phyloP scores from a whole-genome alignment of 805 yeast genomes.

The Teunomyces barrocoloradensis region DNA sequence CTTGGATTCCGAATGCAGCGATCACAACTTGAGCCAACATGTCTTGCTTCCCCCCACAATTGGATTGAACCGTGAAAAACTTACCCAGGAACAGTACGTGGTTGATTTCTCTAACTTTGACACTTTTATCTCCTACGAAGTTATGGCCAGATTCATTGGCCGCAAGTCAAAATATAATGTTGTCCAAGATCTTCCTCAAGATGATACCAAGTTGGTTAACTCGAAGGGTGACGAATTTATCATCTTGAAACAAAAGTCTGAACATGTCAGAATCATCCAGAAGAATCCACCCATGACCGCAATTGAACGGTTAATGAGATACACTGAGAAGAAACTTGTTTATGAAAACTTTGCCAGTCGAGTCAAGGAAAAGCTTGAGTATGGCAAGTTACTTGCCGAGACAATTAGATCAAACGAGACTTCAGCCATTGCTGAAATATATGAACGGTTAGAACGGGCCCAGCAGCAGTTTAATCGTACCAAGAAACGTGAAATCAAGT shows the following conservation, averaged over 20 bases:
- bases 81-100: slow-evolving; percentile 9
- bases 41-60: slow-evolving; percentile 35
- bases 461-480: slow-evolving; percentile 15
- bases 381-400: slow-evolving; percentile 20
- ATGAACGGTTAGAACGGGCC: slow-evolving; percentile 9
- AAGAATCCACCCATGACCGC: slow-evolving; percentile 13
- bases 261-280: slow-evolving; percentile 27
- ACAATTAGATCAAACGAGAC: slow-evolving; percentile 5
- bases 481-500: slow-evolving; percentile 10
- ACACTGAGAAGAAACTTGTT: slow-evolving; percentile 19
- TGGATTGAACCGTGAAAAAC: slow-evolving; percentile 16
- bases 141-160: slow-evolving; percentile 38
- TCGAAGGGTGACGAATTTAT: slow-evolving; percentile 39
- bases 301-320: slow-evolving; percentile 14
- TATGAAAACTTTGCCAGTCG: slow-evolving; percentile 23
- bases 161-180: slow-evolving; percentile 32
- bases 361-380: slow-evolving; percentile 27
- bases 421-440: slow-evolving; percentile 9
- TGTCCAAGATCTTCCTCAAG: slow-evolving; percentile 9
- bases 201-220: slow-evolving; percentile 27
- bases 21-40: slow-evolving; percentile 29
- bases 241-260: slow-evolving; percentile 30
- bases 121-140: slow-evolving; percentile 30
- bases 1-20: slow-evolving; percentile 37
- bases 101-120: slow-evolving; percentile 29